Base-by-base conservation (phyloP, 2,329 filamentous ascomycete genomes). In the Chaetothyriales sp. region DNA sequence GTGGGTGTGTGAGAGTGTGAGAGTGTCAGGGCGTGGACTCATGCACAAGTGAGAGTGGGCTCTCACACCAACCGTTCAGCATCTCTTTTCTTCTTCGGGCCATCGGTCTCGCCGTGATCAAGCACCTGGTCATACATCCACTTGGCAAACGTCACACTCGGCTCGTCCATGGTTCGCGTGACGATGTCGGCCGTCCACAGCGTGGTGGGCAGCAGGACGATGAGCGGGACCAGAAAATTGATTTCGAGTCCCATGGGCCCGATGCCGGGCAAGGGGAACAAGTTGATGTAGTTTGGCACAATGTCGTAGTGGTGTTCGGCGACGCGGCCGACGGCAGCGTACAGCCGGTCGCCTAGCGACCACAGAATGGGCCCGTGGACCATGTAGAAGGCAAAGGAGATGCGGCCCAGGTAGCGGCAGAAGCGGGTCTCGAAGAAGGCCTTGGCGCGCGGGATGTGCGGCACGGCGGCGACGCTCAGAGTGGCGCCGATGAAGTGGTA, bases 161-260 rank as follows among this genome's bases (percentile, higher is more conserved):
- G 79, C 56, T 80, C 75, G 56, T 83, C 80, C 8, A 83, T 66
- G 18, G 68, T 58, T 45, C 69, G 71, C 1, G 77, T 81, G 1
- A 73, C 71, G 5, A 80, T 50, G 48, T 81, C 77, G 1, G 80
- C 77, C 18, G 75, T 54, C 68, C 73, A 79, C 4, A 82, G 65
- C 0, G 78, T 82, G 18, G 80, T 49, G 1, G 80, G 80, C 49
- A 81, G 56, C 2, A 83, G 61, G 29, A 84, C 65, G 5, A 84
- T 25, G 44, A 85, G 78, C 0, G 79, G 74, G 1, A 74, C 51
- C 18, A 83, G 65, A 58, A 82, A 82, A 0, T 73, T 71, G 33
- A 80, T 37, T 63, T 83, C 80, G 20, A 85, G 61, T 0, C 81
- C 81, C 51, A 79, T 61, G 0, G 79, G 77, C 0, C 81, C 81